Evolutionary conservation across 1,139 yeast species (phyloP), one percentile per base, ranked within the genome.

Genomic region (Saccharomyces hybrid): DNA sequence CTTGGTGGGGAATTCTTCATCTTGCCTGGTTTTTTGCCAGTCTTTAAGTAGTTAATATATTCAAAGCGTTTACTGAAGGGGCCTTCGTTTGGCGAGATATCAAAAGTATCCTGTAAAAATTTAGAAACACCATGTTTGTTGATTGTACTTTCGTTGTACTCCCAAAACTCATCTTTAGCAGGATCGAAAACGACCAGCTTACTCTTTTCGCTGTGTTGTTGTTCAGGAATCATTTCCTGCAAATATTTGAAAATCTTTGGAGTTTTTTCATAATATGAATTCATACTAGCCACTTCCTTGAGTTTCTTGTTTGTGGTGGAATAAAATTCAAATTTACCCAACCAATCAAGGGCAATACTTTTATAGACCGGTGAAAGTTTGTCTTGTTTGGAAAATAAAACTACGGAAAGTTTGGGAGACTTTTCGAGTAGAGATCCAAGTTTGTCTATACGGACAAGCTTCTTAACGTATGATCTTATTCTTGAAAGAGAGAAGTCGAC

Each of bases 291-390:
- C 6, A 52, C 13, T 3, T 41, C 28, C 23, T 48, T 48, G 6
- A 59, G 50, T 23, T 55, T 59, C 1, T 54, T 30, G 48, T 61
- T 62, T n/a, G 61, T 56, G 11, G 65, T 51, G 4, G 57, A 47
- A 50, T 53, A 63, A 55, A 82, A 75, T 25, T 78, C 77, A 3
- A 78, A 63, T 30, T 62, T 61, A 2, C 75, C 79, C 48, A 86
- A 69, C 69, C 83, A 87, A 65, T 91, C 97, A 53, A 87, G 77
- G 3, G 96, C 93, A 61, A 91, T 73, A 0, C 88, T 75, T 69
- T 87, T 88, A 67, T 80, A 78, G 57, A 86, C 69, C 0, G 93
- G 82, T 14, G 91, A 80, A 5, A 83, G 72, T 49, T 72, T 71
- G 16, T 70, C 73, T 51, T 76, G 74, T 50, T 76, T 74, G 1